Conservation (phyloP, 2,329 filamentous ascomycete genomes). For the Fonsecaea monophora region DNA sequence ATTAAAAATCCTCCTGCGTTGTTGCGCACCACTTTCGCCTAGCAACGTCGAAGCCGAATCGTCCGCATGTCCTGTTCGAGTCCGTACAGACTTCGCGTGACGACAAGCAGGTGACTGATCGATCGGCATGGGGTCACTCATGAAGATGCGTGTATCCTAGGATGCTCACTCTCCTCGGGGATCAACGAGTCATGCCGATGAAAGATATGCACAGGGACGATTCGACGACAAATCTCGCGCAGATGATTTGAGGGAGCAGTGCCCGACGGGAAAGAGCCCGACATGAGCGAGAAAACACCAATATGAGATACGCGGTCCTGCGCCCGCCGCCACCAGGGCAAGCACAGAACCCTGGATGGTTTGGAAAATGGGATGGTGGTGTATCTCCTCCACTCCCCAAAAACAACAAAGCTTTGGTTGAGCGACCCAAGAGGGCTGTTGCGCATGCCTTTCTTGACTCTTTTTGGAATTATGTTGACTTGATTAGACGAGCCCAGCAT, state of each 20-base stretch:
- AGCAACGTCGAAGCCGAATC: background rate
- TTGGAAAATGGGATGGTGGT: background rate
- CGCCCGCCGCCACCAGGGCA: background rate
- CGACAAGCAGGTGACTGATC: background rate
- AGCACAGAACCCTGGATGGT: background rate
- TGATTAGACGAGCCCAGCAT: background rate
- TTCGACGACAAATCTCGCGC: conserved; percentile 2
- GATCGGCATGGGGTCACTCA: background rate
- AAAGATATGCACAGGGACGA: background rate
- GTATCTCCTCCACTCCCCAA: background rate
- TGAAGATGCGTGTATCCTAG: background rate
- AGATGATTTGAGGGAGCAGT: background rate
- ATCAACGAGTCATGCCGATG: background rate
- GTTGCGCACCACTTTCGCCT: background rate
- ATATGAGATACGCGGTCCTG: background rate
- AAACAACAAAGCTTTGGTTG: too few species aligned
- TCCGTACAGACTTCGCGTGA: too few species aligned
- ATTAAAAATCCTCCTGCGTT: too few species aligned
- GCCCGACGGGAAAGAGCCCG: background rate
- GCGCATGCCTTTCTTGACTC: background rate
- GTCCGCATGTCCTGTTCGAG: background rate
- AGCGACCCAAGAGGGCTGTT: background rate
- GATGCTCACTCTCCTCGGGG: background rate
- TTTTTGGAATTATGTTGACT: background rate
- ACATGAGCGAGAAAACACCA: background rate